Percentiles rank a stretch among this genome's conserved stretches.
These are phyloP conservation scores for Neurospora tetraspora DNA, from an alignment of 495 filamentous ascomycete species.

Conservation along the genomic window DNA sequence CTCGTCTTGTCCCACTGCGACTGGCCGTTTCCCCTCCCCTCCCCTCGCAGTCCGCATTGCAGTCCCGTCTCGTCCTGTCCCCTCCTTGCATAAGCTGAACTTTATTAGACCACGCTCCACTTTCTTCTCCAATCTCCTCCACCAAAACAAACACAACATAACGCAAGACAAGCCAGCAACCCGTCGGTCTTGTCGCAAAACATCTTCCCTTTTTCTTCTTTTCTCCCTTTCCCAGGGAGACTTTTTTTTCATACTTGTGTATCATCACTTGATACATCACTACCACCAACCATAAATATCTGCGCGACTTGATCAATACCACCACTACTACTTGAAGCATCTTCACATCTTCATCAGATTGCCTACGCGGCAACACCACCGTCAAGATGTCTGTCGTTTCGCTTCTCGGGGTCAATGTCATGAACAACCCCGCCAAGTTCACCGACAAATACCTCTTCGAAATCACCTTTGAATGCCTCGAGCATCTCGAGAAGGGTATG, in stretches of 20 bases:
- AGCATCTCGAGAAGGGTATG: slow-evolving; percentile 78
- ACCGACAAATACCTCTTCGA: slow-evolving; percentile 86
- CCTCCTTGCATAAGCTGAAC: neutral
- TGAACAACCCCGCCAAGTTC: slow-evolving; percentile 94
- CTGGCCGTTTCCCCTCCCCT: neutral
- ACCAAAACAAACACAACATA: neutral
- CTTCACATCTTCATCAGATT: neutral
- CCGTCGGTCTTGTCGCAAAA: neutral
- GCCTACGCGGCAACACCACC: slow-evolving; percentile 2
- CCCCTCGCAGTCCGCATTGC: neutral
- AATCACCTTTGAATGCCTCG: slow-evolving; percentile 97
- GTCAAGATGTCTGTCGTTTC: slow-evolving; percentile 90
- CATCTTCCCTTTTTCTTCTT: neutral
- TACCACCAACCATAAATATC: neutral
- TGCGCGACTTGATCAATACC: neutral
- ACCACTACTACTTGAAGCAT: neutral
- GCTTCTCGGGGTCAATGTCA: slow-evolving; percentile 83
- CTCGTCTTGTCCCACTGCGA: too few relatives aligned
- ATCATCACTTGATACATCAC: neutral
- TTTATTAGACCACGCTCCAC: neutral
- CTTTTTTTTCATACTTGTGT: neutral
- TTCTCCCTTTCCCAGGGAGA: neutral
- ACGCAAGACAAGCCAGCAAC: neutral
- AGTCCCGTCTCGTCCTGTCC: neutral
- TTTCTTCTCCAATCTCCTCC: neutral